Evolutionary conservation across 768 basidiomycete species (phyloP), one percentile per base, ranked within the genome.

Genomic region (Leccinum subgranulosum): DNA sequence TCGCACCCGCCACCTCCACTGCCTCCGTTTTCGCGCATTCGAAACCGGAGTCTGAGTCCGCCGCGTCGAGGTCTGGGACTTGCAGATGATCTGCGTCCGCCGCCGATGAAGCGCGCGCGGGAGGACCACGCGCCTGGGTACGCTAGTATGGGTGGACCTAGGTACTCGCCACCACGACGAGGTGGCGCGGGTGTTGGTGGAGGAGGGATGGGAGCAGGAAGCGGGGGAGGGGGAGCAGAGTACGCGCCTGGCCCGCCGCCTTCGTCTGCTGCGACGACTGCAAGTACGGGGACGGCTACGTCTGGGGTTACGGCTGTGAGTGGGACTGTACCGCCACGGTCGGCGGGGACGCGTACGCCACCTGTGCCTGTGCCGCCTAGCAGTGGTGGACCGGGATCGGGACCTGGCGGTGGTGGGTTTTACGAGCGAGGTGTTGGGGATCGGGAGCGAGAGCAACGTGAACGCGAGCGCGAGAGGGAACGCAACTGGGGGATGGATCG

Each of bases 11-110:
- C 71, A 7, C 51, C 45, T 8, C 43, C 53, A 1, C 54, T 39
- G 0, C 34, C 29, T 19, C 29, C 58, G 15, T 77, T 74, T 58
- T 71, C 70, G n/a, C 75, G 80, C 5, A 73, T 80, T 21, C 75
- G 81, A n/a, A 73, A 61, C 11, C 74, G 79, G 43, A 82, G 81
- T 57, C 74, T 77, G 4, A 82, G 78, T 65, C 61, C 72, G 3
- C 59, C 72, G 7, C 68, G 79, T 14, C 64, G 72, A 28, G 72
- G 68, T 0, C 60, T 69, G 0, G 57, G 53, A n/a, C 41, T 60
- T 6, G 61, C 49, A 19, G 79, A 78, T 23, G 80, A 79, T 46
- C 23, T 69, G 23, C 73, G 80, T 23, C 81, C 81, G 7, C 81
- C 81, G 6, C 79, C 80, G 2, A 29, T 75, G 49, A 82, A 82